Conservation (phyloP, 176 grass and related monocot species). For the Secale cereale region DNA sequence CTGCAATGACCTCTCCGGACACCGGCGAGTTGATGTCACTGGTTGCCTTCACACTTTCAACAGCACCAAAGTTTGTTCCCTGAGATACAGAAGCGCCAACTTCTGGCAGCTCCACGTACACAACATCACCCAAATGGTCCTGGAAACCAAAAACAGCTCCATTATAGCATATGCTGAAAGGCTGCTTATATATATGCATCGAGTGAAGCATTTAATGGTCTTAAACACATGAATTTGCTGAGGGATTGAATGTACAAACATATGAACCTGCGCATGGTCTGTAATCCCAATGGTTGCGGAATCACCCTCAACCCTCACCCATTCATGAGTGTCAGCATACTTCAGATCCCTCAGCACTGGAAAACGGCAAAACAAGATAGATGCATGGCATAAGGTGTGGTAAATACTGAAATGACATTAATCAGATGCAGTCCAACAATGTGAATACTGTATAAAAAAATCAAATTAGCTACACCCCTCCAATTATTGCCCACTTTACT, state of each 20-base stretch:
- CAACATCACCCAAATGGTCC: conserved; percentile 97
- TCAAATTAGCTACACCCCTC: too few relatives aligned
- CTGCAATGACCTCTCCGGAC: conserved; percentile 76
- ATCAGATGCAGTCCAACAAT: not conserved
- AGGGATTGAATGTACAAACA: not conserved
- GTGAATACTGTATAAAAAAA: too few relatives aligned
- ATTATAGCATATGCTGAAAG: conserved; percentile 8
- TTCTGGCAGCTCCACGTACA: conserved; percentile 92
- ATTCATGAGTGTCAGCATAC: conserved; percentile 91
- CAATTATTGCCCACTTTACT: too few relatives aligned
- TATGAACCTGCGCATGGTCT: conserved; percentile 92
- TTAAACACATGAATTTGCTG: not conserved
- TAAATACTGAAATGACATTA: not conserved
- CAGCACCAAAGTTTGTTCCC: conserved; percentile 77
- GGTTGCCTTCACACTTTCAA: conserved; percentile 97
- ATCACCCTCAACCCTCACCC: conserved; percentile 81
- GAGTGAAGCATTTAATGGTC: not conserved
- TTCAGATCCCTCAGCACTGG: conserved; percentile 89
- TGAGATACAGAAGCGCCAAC: conserved; percentile 60
- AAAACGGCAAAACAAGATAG: conserved; percentile 19
- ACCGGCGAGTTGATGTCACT: conserved; percentile 86
- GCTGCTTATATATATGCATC: not conserved
- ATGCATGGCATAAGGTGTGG: not conserved
- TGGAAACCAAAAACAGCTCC: conserved; percentile 22
- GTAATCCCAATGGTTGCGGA: conserved; percentile 89